phyloP scores from a whole-genome alignment of 306 rosid species.

The Pachyrhizus erosus region DNA sequence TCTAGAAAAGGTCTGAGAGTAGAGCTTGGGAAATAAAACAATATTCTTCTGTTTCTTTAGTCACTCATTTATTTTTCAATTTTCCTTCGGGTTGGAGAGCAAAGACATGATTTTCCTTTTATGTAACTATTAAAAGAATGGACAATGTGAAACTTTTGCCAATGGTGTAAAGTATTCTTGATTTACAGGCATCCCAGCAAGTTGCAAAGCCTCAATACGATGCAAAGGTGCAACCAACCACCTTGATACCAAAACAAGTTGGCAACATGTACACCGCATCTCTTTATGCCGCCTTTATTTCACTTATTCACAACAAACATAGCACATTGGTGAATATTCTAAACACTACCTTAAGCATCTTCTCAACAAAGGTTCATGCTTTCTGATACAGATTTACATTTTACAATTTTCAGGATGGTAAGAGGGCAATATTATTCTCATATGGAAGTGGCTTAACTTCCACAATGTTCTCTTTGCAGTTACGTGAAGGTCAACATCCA shows the following conservation, averaged over 20 bases:
- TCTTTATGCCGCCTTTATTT: slow-evolving; percentile 80
- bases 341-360: not conserved
- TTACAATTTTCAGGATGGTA: slow-evolving; percentile 60
- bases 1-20: slow-evolving; percentile 70
- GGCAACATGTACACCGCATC: slow-evolving; percentile 97
- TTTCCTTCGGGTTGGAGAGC: not conserved
- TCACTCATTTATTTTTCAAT: slow-evolving; percentile 1
- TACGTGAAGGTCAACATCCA: slow-evolving; percentile 65
- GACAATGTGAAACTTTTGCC: slow-evolving; percentile 27
- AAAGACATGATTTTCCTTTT: slow-evolving; percentile 9
- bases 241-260: slow-evolving; percentile 87
- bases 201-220: slow-evolving; percentile 74
- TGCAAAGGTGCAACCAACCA: slow-evolving; percentile 80
- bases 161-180: slow-evolving; percentile 28
- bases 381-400: slow-evolving; percentile 35
- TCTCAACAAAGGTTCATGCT: slow-evolving; percentile 9
- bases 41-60: not conserved
- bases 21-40: slow-evolving; percentile 3
- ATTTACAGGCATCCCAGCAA: slow-evolving; percentile 73
- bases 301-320: slow-evolving; percentile 76
- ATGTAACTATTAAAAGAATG: slow-evolving; percentile 18
- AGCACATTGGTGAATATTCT: slow-evolving; percentile 62
- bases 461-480: slow-evolving; percentile 82
- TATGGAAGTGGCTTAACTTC: slow-evolving; percentile 89
- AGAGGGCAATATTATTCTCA: slow-evolving; percentile 75